These are phyloP conservation scores for Rhodosporidiobolus odoratus DNA, from an alignment of 768 basidiomycete genomes.

Conservation along the genomic window DNA sequence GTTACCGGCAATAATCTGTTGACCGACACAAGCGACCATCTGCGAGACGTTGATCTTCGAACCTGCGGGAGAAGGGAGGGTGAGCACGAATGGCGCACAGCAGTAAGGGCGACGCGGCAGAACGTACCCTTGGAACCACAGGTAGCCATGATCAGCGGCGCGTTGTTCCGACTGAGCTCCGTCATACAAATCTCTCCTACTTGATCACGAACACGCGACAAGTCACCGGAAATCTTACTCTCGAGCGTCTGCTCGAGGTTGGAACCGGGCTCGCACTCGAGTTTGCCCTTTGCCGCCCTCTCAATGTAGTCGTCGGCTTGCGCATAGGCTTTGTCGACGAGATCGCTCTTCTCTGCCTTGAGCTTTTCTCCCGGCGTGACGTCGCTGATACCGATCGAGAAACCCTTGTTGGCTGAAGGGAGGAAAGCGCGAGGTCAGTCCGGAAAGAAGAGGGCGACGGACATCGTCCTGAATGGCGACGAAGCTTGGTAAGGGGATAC, in stretches of 20 bases:
- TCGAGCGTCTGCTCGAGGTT: conserved; percentile 95
- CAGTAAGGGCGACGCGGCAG: background rate
- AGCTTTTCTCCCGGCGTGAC: conserved; percentile 89
- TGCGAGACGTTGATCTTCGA: conserved; percentile 99
- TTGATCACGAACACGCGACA: conserved; percentile 91
- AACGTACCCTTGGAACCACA: conserved; percentile 90
- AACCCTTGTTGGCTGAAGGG: conserved; percentile 81
- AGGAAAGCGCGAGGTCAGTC: background rate
- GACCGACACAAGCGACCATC: conserved; percentile 99
- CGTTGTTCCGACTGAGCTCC: conserved; percentile 94
- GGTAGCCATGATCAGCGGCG: conserved; percentile 96
- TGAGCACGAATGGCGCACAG: conserved; percentile 8
- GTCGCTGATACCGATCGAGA: conserved; percentile 96
- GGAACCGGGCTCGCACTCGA: conserved; percentile 96
- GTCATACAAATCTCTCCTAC: conserved; percentile 97
- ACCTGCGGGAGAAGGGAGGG: conserved; percentile 55
- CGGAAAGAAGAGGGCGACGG: conserved; percentile 42
- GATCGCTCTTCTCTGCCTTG: conserved; percentile 69
- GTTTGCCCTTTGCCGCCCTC: conserved; percentile 79
- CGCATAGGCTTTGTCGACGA: conserved; percentile 82
- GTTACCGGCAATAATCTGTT: conserved; percentile 95
- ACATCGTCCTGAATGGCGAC: no score
- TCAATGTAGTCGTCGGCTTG: conserved; percentile 80
- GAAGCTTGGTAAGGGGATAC: no score
- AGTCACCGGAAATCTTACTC: conserved; percentile 84